A percentile compares a stretch with the other conserved stretches of the same genome.
Evolutionary conservation across 352 stramenopile genomes (phyloP).

Genomic region (Pelagophyceae sp.): DNA sequence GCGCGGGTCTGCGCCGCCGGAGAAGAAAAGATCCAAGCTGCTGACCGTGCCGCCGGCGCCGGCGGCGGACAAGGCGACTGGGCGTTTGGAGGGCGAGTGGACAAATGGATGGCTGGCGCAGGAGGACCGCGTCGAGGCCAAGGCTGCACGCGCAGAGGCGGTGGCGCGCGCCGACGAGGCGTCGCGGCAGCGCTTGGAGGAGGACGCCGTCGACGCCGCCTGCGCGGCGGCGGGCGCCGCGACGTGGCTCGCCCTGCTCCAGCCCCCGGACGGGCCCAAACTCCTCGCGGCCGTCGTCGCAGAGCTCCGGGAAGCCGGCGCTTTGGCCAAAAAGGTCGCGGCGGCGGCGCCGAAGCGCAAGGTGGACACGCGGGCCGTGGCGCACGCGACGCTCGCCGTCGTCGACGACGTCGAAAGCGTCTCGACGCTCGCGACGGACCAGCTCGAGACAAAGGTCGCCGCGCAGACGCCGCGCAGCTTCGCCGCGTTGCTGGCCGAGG

Average conservation of each 20-base stretch:
- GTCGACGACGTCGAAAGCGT: background rate
- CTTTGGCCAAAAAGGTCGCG: too few relatives aligned
- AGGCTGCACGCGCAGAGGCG: background rate
- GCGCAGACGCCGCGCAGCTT: too few relatives aligned
- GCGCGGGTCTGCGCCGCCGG: too few relatives aligned
- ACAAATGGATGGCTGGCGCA: background rate
- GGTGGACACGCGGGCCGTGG: too few relatives aligned
- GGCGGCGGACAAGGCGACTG: background rate
- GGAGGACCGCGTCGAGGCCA: background rate
- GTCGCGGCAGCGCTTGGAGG: background rate
- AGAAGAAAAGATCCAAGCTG: too few relatives aligned
- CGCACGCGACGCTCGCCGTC: background rate
- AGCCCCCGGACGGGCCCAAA: background rate
- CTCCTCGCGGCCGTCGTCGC: background rate
- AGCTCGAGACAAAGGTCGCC: background rate
- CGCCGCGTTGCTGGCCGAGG: too few relatives aligned
- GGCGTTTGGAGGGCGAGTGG: conserved; percentile 8
- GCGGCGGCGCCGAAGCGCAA: background rate
- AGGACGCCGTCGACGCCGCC: conserved; percentile 10
- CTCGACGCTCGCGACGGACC: background rate
- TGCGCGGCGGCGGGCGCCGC: background rate
- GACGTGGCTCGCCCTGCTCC: too few relatives aligned
- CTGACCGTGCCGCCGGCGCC: background rate
- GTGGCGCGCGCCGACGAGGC: background rate
- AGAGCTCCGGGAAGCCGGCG: background rate